These are phyloP conservation scores for Cephalotrichum gorgonifer DNA, from an alignment of 2,329 filamentous ascomycete species.

Conservation along the genomic window DNA sequence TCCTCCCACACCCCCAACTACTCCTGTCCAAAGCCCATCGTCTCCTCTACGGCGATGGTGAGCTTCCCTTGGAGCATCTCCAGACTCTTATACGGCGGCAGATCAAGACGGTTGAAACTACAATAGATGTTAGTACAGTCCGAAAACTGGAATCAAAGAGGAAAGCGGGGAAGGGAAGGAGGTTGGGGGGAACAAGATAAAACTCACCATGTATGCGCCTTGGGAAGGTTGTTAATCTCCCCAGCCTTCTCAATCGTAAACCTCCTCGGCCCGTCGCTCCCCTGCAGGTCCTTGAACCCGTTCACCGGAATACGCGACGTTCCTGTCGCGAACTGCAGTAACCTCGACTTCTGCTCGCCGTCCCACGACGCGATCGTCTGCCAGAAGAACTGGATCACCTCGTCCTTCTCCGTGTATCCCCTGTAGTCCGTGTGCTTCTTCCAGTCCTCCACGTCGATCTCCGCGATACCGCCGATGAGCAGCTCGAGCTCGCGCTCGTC, in stretches of 20 bases:
- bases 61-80: constrained; percentile 82
- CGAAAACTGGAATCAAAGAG: not conserved
- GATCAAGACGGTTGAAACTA: constrained; percentile 93
- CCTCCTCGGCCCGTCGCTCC: constrained; percentile 84
- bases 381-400: constrained; percentile 98
- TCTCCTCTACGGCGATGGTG: constrained; percentile 96
- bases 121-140: constrained; percentile 13
- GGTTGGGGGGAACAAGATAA: not conserved
- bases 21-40: constrained; percentile 97
- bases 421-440: constrained; percentile 99
- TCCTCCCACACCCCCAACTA: too few relatives aligned
- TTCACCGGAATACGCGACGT: constrained; percentile 98
- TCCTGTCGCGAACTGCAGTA: constrained; percentile 94
- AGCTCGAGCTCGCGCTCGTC: constrained; percentile 95
- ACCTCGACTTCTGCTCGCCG: constrained; percentile 91
- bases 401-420: constrained; percentile 94
- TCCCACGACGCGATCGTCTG: constrained; percentile 95
- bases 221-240: constrained; percentile 80
- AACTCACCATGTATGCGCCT: constrained; percentile 93
- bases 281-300: constrained; percentile 97
- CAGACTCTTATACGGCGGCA: constrained; percentile 84
- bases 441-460: constrained; percentile 99
- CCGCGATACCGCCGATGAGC: constrained; percentile 96
- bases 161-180: not conserved
- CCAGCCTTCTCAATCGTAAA: constrained; percentile 99